Evolutionary conservation across 805 yeast species (phyloP).

Genomic region (Grigorovia jiainica): DNA sequence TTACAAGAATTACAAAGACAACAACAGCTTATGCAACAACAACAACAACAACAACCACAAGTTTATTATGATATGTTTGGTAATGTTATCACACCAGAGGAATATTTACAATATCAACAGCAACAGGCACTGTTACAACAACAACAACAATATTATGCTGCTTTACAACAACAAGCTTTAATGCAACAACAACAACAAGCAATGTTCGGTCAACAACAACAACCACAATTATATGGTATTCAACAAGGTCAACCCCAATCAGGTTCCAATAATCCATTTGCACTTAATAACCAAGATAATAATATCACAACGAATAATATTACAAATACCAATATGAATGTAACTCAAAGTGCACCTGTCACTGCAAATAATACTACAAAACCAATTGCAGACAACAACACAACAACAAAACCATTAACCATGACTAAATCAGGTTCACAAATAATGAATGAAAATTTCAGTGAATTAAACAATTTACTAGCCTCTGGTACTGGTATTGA

Average conservation of each 20-base stretch:
- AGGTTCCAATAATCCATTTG: conserved; percentile 75
- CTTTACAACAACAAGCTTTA: conserved; percentile 13
- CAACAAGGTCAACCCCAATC: conserved; percentile 39
- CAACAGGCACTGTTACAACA: conserved; percentile 24
- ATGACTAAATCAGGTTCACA: conserved; percentile 48
- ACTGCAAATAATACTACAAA: conserved; percentile 7
- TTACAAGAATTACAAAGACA: conserved; percentile 21
- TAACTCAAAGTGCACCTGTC: conserved; percentile 2
- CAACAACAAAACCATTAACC: conserved; percentile 30
- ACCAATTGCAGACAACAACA: too few species aligned
- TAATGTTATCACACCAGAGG: conserved; percentile 30
- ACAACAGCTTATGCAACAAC: conserved; percentile 18
- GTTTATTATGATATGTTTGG: conserved; percentile 29
- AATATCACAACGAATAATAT: conserved; percentile 6
- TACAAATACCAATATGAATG: conserved; percentile 2
- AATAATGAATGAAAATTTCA: conserved; percentile 45
- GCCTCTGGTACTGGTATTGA: conserved; percentile 88
- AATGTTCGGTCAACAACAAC: conserved; percentile 29
- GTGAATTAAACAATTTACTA: conserved; percentile 68
- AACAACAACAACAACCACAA: conserved; percentile 17
- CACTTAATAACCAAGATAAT: conserved; percentile 27
- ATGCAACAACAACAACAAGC: conserved; percentile 31
- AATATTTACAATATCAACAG: conserved; percentile 27
- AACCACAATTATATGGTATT: conserved; percentile 29
- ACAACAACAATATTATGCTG: conserved; percentile 22